A percentile compares a stretch with the other conserved stretches of the same genome.
Evolutionary conservation across 768 basidiomycete species (phyloP).

Genomic region (Boletus pseudopeckii): DNA sequence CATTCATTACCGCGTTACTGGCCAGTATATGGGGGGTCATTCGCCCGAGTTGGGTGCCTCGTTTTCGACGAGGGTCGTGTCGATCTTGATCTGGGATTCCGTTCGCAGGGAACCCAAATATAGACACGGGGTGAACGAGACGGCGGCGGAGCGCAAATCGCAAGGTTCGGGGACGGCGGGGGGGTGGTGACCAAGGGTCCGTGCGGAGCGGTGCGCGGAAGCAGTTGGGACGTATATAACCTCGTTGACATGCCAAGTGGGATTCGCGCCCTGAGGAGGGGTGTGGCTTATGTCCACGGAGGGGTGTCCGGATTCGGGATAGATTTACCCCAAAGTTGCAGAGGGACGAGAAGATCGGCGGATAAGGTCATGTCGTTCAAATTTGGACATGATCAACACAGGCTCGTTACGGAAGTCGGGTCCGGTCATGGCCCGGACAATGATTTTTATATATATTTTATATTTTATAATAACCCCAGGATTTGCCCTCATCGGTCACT

Average conservation of each 20-base stretch:
- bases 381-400: conserved; percentile 28
- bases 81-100: conserved; percentile 52
- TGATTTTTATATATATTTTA: too few species aligned
- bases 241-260: not conserved
- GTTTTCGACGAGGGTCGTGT: conserved; percentile 37
- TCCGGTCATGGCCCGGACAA: too few species aligned
- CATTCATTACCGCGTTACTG: not conserved
- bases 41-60: not conserved
- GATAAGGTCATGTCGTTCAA: conserved; percentile 27
- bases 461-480: conserved; percentile 8
- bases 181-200: conserved; percentile 12
- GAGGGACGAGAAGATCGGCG: conserved; percentile 35
- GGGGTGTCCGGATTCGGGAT: conserved; percentile 15
- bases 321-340: conserved; percentile 23
- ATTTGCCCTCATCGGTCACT: conserved; percentile 23
- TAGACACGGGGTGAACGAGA: not conserved
- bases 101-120: conserved; percentile 34
- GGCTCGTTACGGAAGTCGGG: conserved; percentile 14
- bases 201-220: conserved; percentile 17
- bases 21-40: not conserved
- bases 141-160: conserved; percentile 26
- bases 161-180: not conserved
- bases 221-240: not conserved
- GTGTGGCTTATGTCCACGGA: conserved; percentile 31
- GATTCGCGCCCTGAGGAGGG: conserved; percentile 14